Percentiles rank a stretch among this genome's conserved stretches.
Conservation (phyloP, 2,329 filamentous ascomycete species). For the Orbilia blumenaviensis region DNA sequence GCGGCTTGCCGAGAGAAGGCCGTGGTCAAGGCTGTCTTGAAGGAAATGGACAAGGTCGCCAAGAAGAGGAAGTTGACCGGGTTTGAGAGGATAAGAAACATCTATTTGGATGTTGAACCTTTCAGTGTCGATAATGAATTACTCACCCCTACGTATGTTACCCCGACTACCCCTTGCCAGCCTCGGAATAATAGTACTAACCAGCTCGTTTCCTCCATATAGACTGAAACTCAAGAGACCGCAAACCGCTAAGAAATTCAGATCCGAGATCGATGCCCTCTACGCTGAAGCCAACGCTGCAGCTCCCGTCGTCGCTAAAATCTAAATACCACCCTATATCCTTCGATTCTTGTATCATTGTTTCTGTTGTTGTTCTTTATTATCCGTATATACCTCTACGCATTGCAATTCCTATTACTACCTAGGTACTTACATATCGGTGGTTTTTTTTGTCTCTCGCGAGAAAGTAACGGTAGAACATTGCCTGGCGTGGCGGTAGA, state of each 20-base stretch:
- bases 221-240: conserved; percentile 78
- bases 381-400: neutral
- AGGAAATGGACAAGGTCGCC: conserved; percentile 79
- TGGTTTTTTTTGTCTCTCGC: neutral
- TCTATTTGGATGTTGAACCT: conserved; percentile 81
- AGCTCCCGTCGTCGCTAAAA: conserved; percentile 1
- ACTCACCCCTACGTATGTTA: conserved; percentile 74
- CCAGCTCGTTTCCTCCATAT: neutral
- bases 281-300: conserved; percentile 66
- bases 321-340: neutral
- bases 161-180: conserved; percentile 55
- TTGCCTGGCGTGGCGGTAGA: conserved; percentile 26
- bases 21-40: conserved; percentile 77
- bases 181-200: conserved; percentile 3
- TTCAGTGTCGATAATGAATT: conserved; percentile 94
- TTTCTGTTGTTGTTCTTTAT: neutral
- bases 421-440: neutral
- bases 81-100: conserved; percentile 82
- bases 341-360: conserved; percentile 4
- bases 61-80: conserved; percentile 89
- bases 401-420: conserved; percentile 10
- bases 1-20: conserved; percentile 73
- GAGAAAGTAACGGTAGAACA: conserved; percentile 24
- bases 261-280: conserved; percentile 68
- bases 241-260: conserved; percentile 71